Percentiles rank a stretch among this genome's conserved stretches.
phyloP scores from a whole-genome alignment of 2,329 filamentous ascomycete genomes.

The Leptographium lundbergii region DNA sequence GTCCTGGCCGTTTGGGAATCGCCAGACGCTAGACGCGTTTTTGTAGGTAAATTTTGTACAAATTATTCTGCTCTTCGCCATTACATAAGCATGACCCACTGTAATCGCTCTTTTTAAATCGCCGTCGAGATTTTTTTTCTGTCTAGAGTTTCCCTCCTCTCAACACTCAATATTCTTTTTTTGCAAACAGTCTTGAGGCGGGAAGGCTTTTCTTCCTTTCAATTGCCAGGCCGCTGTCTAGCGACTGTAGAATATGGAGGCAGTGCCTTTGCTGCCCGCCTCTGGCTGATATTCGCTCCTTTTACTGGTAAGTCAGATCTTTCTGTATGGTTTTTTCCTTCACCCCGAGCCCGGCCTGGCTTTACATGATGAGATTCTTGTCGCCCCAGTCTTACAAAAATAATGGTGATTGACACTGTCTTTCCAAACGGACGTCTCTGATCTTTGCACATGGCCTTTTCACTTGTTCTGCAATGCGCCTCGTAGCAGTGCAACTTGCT shows the following conservation, averaged over 20 bases:
- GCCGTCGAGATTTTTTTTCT: background rate
- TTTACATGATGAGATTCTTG: slow-evolving; percentile 39
- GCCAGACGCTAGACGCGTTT: too few relatives aligned
- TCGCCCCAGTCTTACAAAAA: slow-evolving; percentile 46
- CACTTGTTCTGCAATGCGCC: background rate
- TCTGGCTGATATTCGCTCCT: background rate
- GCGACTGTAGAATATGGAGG: background rate
- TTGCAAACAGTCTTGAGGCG: background rate
- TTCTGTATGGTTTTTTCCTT: background rate
- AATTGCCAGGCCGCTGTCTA: background rate
- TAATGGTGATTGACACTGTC: slow-evolving; percentile 43
- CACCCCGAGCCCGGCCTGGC: background rate
- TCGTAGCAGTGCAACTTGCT: background rate
- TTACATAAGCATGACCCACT: background rate
- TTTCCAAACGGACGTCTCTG: slow-evolving; percentile 37
- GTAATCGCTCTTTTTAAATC: background rate
- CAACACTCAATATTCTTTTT: background rate
- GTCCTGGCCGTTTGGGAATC: too few relatives aligned
- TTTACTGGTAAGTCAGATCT: background rate
- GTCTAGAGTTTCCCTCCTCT: background rate
- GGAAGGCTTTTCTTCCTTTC: background rate
- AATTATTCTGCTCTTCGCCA: background rate
- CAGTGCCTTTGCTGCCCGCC: background rate
- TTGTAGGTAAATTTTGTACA: too few relatives aligned
- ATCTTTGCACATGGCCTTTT: slow-evolving; percentile 11